Base-by-base conservation (phyloP, 2,329 filamentous ascomycete species). In the Aspergillus vadensis region DNA sequence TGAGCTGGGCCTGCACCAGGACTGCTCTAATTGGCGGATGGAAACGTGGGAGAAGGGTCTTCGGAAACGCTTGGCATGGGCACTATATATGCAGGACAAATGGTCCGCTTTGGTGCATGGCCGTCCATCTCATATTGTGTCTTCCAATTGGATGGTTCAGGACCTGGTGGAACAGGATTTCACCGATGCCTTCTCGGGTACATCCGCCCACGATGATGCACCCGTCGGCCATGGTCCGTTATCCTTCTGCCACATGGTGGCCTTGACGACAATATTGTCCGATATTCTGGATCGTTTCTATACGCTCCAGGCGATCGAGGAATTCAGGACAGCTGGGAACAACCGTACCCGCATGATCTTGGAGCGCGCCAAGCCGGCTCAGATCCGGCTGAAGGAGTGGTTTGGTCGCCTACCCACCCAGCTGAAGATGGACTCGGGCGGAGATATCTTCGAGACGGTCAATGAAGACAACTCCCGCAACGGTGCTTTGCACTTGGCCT, bases 41-140 rank as follows among this genome's bases (percentile, higher is more conserved):
- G 91, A 92, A 27, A 83, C 84, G 0, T 97, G 92, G 92, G 92
- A 97, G 75, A 89, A 90, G 67, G 90, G 91, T 0, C 76, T 97
- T 60, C 85, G 93, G 62, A 95, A 94, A 74, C 86, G 93, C 52
- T 84, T 97, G 44, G 92, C 91, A 1, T 97, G 93, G 92, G 92
- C 91, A 2, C 77, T 96, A 54, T 96, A 95, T 74, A 94, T 96
- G 89, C 92, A 97, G 77, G 93, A 97, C 76, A 96, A 91, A 75
- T 96, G 92, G 92, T 91, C 90, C 15, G 88, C 92, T 2, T 81
- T 96, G 19, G 88, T 95, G 23, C 91, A 96, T 70, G 92, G 92
- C 9, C 88, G 92, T 10, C 92, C 92, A 0, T 95, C 91, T 4
- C 92, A 96, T 66, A 87, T 88, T 58, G 85, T 85, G 64, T 76